Conservation (phyloP, 2,329 filamentous ascomycete genomes). For the Neurospora crassa region DNA sequence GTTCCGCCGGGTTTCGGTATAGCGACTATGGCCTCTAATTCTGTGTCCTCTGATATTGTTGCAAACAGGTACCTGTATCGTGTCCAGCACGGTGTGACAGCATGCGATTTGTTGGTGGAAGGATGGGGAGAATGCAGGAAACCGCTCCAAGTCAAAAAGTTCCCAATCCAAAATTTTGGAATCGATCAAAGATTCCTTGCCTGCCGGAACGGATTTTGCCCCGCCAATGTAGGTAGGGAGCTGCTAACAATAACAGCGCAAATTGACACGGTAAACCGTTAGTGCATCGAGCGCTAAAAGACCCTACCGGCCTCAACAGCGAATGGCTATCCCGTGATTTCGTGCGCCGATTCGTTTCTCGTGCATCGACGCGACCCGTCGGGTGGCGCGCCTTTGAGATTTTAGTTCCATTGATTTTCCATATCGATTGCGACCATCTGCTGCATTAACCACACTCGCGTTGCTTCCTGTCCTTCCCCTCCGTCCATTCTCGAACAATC, state of each 20-base stretch:
- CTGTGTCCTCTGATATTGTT: not conserved
- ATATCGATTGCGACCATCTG: not conserved
- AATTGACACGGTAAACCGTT: not conserved
- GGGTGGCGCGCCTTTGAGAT: not conserved
- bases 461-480: not conserved
- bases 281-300: not conserved
- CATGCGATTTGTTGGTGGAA: not conserved
- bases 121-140: not conserved
- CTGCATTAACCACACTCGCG: not conserved
- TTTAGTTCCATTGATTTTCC: not conserved
- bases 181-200: slow-evolving; percentile 1
- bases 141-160: not conserved
- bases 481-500: not conserved
- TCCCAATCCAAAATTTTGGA: slow-evolving; percentile 4
- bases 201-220: slow-evolving; percentile 1
- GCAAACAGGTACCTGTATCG: not conserved
- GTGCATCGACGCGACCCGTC: slow-evolving; percentile 4
- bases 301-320: not conserved
- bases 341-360: slow-evolving; percentile 2
- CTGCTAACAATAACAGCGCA: not conserved
- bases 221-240: not conserved
- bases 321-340: slow-evolving; percentile 5
- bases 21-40: not conserved
- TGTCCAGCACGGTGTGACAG: not conserved
- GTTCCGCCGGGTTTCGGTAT: not conserved